Base-by-base conservation (phyloP, 495 filamentous ascomycete genomes). In the Pseudevernia furfuracea region DNA sequence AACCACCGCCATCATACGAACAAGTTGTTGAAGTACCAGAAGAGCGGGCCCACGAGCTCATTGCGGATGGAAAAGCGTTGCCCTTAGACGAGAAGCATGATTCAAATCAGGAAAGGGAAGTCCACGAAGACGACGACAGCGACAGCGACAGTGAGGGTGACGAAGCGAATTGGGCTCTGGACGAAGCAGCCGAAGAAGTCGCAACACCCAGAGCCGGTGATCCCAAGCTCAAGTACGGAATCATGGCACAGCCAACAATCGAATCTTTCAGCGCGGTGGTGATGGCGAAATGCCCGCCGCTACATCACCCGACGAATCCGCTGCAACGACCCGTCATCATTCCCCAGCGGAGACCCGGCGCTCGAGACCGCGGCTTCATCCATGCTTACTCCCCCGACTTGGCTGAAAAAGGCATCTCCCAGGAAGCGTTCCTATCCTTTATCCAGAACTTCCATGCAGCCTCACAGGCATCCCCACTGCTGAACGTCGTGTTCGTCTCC, bases 331-430 rank as follows among this genome's bases (percentile, higher is more conserved):
- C 69, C 39, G 70, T 71, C 14, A 66, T 74, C 25, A 67, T 72
- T n/a, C 66, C 70, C 1, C 73, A 74, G 62, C 68, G 71, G 25
- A 63, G 69, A 56, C 71, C 73, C 38, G 70, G 68, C 38, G 57
- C 61, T 19, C 72, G 71, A 38, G 60, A 58, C 8, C 71, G 72
- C 12, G 73, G 73, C 11, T 79, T 78, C 67, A 69, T 73, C 53
- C 69, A 71, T 32, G 74, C 77, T 1, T 80, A 80, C 60, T 67
- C 76, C 21, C 77, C 77, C 10, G 71, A 69, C 28, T 62, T 80
- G 11, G 68, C 67, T 52, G 65, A 71, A 8, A 74, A 68, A 57
- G 76, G 72, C 11, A 78, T 81, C 34, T 66, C 72, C 55, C 68
- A 75, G 55, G 49, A 65, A 9, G 70, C 71, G 11, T 79, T 79